Base-by-base conservation (phyloP, 108 stramenopile genomes). In the Nitzschia putrida region DNA sequence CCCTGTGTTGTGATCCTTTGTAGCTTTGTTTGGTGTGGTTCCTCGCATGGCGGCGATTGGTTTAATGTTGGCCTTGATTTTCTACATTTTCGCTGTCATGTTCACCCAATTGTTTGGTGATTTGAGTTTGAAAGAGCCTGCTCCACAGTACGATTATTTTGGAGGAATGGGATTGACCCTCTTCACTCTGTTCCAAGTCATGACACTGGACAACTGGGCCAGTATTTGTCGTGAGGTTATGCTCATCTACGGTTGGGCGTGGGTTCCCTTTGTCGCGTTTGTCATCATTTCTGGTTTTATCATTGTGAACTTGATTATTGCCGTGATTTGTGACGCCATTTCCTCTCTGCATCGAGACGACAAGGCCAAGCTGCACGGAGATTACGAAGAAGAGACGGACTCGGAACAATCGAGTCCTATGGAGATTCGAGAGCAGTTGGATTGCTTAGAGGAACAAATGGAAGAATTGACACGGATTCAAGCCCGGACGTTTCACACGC, bases 271-370 rank as follows among this genome's bases (percentile, higher is more conserved):
- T 64, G 49, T 87, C 57, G 53, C 59, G 9, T 91, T 86, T 77
- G 83, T 88, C 29, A 76, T 88, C n/a, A 81, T 84, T 43, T 78
- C 85, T 18, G 90, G 85, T 25, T 91, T 91, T 71, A 79, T 91
- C 11, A 81, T 87, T 13, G 84, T 88, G 16, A 91, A 91, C 61
- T 68, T 91, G 37, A 88, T 91, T 49, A 87, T 91, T 80, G 90
- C 90, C 53, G 87, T 91, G 22, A 91, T 91, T 61, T 91, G 90
- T 41, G 90, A 91, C 54, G 87, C 87, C 47, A 79, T 91, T 47
- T 61, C 81, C 11, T 72, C 82, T 3, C 47, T 91, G 59, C 58
- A 81, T 20, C 73, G 72, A 7, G 76, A 80, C 23, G 80, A 78
- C 16, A 77, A 77, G 49, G 86, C 86, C 34, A 83, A 79, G 22